Conservation (phyloP, 768 basidiomycete species). For the Trametes meyenii region DNA sequence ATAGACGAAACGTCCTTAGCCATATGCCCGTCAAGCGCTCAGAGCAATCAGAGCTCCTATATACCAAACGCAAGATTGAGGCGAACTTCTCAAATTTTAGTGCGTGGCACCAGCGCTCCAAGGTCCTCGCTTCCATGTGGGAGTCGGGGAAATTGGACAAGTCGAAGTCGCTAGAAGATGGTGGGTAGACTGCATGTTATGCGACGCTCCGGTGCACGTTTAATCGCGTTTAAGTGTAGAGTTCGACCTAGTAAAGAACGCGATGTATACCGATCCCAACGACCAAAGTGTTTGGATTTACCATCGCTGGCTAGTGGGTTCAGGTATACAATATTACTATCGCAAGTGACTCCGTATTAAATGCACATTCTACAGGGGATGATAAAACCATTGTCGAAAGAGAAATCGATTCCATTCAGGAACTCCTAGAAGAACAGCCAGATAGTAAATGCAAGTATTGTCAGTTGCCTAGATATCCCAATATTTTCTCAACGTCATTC, state of each 20-base stretch:
- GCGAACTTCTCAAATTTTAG: slow-evolving; percentile 97
- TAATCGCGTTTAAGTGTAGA: slow-evolving; percentile 52
- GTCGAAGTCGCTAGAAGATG: slow-evolving; percentile 64
- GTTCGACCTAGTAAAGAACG: slow-evolving; percentile 89
- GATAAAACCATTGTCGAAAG: slow-evolving; percentile 59
- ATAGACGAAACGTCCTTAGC: slow-evolving; percentile 82
- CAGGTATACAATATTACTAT: slow-evolving; percentile 48
- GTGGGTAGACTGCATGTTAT: slow-evolving; percentile 40
- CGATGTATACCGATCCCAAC: slow-evolving; percentile 94
- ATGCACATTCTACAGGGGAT: slow-evolving; percentile 47
- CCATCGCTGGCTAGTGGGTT: slow-evolving; percentile 93
- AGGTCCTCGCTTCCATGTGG: slow-evolving; percentile 72
- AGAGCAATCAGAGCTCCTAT: slow-evolving; percentile 71
- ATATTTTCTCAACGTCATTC: neutral
- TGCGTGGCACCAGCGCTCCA: slow-evolving; percentile 98
- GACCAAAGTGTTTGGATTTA: slow-evolving; percentile 99
- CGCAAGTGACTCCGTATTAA: neutral
- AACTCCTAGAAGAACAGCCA: slow-evolving; percentile 85
- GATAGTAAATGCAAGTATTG: slow-evolving; percentile 85
- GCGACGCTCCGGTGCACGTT: neutral
- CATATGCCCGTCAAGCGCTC: slow-evolving; percentile 64
- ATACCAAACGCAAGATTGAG: slow-evolving; percentile 90
- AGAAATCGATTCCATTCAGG: slow-evolving; percentile 80
- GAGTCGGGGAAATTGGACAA: slow-evolving; percentile 54
- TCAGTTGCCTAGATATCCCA: neutral